Evolutionary conservation across 805 yeast species (phyloP), one percentile per base, ranked within the genome.

Genomic region (Pichia nanzhaoensis): DNA sequence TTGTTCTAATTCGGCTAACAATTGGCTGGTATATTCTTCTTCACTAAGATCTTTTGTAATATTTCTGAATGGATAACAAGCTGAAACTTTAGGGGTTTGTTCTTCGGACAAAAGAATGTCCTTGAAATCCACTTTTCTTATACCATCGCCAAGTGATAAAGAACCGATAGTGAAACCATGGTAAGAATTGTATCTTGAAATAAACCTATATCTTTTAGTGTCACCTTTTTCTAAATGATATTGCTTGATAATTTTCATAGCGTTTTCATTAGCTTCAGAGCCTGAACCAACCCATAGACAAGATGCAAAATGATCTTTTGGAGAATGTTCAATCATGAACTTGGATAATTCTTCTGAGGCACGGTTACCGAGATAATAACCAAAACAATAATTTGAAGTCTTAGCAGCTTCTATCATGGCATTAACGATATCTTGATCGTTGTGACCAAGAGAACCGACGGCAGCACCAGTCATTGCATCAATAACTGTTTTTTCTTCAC

Each of bases 191-290:
- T 64, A 60, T 55, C 79, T 66, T 3, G 74, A 64, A 65, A 60
- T 68, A 39, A 68, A 62, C 42, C 72, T 67, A 46, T 54, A 53
- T 52, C 74, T 68, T 33, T 64, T 57, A 10, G 63, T 57, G 47
- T 68, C 69, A 36, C 71, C 70, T 28, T 59, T 65, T 55, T 73
- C 77, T 34, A 65, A 54, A 46, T 61, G 67, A 51, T 72, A 71
- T 58, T 72, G 77, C 51, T 67, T 60, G 33, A 84, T 83, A 55
- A 84, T 80, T 58, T 84, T 83, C 52, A 83, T 59, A 2, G 89
- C 89, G 30, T 87, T 87, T 60, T 83, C 91, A 55, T 82, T 84
- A 35, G 90, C 85, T 61, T 83, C 91, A 18, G 89, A 73, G 42
- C 95, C 95, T 2, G 86, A 77, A 54, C 82, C 82, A 51, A 78